Base-by-base conservation (phyloP, 805 yeast genomes). In the Cyberlindnera nakhonratchasimensis region DNA sequence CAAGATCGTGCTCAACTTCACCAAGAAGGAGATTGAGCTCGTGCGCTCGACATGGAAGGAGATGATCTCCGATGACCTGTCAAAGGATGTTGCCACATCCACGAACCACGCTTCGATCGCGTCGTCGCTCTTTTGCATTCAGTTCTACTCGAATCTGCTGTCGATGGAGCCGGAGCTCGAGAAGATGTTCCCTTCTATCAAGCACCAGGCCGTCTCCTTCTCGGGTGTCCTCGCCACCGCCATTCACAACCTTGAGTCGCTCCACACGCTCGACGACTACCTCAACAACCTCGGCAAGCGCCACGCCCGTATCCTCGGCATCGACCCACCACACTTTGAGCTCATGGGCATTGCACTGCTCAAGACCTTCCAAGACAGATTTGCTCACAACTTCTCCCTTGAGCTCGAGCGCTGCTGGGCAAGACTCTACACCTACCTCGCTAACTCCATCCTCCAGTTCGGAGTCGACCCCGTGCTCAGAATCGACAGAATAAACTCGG, bases 171-270 rank as follows among this genome's bases (percentile, higher is more conserved):
- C 86, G 0, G 66, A 65, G 12, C 67, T 87, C 47, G 87, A 81
- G 51, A 70, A 66, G 29, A 58, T 79, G 56, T 85, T 83, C 59
- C 95, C 95, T 0, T 77, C 86, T 6, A 77, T 86, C 49, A 74
- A 75, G 48, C 89, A 84, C 57, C 95, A 87, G 63, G 88, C 93
- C 1, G 75, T 79, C 13, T 75, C 90, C 7, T 82, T 86, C 66
- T 88, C 91, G 0, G 89, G 90, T 5, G 86, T 86, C 16, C 61
- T 87, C 52, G 75, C 85, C 22, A 71, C 79, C 32, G 84, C 90
- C 2, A 77, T 86, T 45, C 63, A 73, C 22, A 79, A 78, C 50
- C 65, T 86, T 39, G 89, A 83, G 40, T 71, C 80, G 49, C 66
- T 86, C 39, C 56, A 71, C 3, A 61, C 63, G 6, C 63, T 86